Base-by-base conservation (phyloP, 257 asterid genomes). In the Cynanchum wilfordii region DNA sequence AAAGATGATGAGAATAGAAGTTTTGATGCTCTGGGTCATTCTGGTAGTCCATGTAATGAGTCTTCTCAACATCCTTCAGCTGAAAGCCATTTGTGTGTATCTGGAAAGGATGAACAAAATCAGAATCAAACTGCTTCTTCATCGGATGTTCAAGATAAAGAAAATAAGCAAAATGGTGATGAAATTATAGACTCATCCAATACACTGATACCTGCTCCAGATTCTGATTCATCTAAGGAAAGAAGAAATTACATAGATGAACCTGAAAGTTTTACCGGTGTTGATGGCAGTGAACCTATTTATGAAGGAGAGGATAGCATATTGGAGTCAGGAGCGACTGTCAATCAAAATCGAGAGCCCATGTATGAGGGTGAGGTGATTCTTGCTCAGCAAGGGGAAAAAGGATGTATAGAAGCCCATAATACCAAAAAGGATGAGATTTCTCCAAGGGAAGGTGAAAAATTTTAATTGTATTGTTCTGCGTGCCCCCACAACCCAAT, bases 271-370 rank as follows among this genome's bases (percentile, higher is more conserved):
- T 75, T 84, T 40, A 73, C 84, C 65, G 75, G 82, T 69, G 69
- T 85, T 24, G 87, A 82, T 75, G 84, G 76, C 68, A 79, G 80
- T 33, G 98, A 92, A 75, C 97, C 96, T 65, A 84, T 91, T 30
- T 94, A 94, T 81, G 99, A 91, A 85, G 99, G 97, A 12, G 97
- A 91, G 83, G 99, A 94, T 55, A 71, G 89, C 75, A 94, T 91
- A 79, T 78, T 91, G 84, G 96, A 86, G 80, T 84, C 95, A 49
- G 79, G 79, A 76, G 64, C 83, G 58, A 77, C 68, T 44, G 76
- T 54, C 52, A 79, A 79, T 81, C 89, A 86, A 79, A 83, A 79
- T 70, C 82, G 82, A 71, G 99, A 89, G 83, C 99, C 99, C 36
- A 80, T 95, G 73, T 95, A 95, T 85, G 99, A 95, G 79, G 99